Evolutionary conservation across 768 basidiomycete species (phyloP).

Genomic region (Tulasnella sp.): DNA sequence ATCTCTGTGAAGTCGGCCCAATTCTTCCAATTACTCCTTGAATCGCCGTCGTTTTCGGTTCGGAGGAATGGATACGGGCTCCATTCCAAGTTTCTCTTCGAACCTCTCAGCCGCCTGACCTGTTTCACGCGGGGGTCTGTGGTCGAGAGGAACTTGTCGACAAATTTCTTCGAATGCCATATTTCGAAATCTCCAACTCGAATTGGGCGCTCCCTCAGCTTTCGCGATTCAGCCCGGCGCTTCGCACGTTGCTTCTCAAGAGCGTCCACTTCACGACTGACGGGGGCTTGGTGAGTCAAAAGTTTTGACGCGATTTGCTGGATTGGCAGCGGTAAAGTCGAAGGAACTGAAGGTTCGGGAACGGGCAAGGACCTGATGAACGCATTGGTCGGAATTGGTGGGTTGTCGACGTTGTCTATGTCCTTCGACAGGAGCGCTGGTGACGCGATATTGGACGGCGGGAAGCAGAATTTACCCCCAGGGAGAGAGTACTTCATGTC

Average conservation of each 20-base stretch:
- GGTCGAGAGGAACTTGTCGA: conserved; percentile 54
- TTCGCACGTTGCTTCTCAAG: conserved; percentile 26
- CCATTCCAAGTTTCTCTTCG: conserved; percentile 59
- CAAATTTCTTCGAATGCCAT: conserved; percentile 31
- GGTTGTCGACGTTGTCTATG: not conserved
- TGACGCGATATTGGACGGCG: conserved; percentile 27
- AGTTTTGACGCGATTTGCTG: not conserved
- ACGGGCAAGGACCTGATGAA: conserved; percentile 10
- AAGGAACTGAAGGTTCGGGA: not conserved
- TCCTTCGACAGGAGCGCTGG: not conserved
- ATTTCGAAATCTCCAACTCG: conserved; percentile 27
- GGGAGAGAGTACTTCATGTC: conserved; percentile 70
- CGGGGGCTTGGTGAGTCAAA: not conserved
- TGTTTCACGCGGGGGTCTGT: conserved; percentile 77
- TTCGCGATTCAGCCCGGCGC: conserved; percentile 13
- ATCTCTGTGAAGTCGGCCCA: conserved; percentile 22
- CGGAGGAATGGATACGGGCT: conserved; percentile 26
- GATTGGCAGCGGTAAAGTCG: not conserved
- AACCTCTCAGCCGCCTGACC: conserved; percentile 66
- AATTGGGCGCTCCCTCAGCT: conserved; percentile 17
- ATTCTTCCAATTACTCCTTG: conserved; percentile 23
- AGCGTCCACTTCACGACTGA: not conserved
- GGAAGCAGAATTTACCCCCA: conserved; percentile 65
- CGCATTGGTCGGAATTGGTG: conserved; percentile 22
- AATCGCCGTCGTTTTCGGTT: conserved; percentile 13